phyloP scores from a whole-genome alignment of 441 rosid species.

The Isatis lusitanica region DNA sequence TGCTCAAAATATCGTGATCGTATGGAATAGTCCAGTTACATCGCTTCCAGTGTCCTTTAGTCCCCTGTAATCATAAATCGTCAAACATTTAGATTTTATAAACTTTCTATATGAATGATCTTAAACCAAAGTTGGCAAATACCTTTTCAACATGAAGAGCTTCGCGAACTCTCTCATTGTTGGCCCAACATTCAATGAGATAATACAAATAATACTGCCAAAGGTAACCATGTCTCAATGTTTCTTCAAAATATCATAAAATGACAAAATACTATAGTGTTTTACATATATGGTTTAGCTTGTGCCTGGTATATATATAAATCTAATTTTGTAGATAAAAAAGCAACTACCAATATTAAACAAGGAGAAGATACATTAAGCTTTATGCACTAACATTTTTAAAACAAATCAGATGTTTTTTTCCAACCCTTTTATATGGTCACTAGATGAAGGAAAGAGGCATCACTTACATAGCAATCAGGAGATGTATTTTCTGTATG shows the following conservation, averaged over 20 bases:
- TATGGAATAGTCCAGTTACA: slow-evolving; percentile 13
- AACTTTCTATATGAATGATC: neutral
- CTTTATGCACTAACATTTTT: neutral
- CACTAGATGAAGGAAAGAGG: neutral
- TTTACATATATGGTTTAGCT: too few relatives aligned
- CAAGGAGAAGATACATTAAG: neutral
- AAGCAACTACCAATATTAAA: too few relatives aligned
- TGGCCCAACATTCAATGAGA: slow-evolving; percentile 45
- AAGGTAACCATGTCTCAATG: neutral
- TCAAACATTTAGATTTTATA: neutral
- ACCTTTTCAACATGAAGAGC: slow-evolving; percentile 40
- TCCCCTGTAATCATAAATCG: neutral
- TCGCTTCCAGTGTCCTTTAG: slow-evolving; percentile 13
- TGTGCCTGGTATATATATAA: too few relatives aligned
- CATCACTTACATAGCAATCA: slow-evolving; percentile 19
- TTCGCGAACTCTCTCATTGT: slow-evolving; percentile 47
- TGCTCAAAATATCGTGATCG: neutral
- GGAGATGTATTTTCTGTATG: slow-evolving; percentile 21
- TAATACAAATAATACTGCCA: slow-evolving; percentile 42
- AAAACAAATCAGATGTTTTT: neutral
- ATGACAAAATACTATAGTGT: neutral
- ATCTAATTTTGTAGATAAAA: too few relatives aligned
- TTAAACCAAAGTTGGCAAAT: neutral
- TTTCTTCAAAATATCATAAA: neutral
- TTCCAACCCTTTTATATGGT: neutral